These are phyloP conservation scores for Backusella sp. DNA, from an alignment of 192 early-diverging fungal species.

Conservation along the genomic window DNA sequence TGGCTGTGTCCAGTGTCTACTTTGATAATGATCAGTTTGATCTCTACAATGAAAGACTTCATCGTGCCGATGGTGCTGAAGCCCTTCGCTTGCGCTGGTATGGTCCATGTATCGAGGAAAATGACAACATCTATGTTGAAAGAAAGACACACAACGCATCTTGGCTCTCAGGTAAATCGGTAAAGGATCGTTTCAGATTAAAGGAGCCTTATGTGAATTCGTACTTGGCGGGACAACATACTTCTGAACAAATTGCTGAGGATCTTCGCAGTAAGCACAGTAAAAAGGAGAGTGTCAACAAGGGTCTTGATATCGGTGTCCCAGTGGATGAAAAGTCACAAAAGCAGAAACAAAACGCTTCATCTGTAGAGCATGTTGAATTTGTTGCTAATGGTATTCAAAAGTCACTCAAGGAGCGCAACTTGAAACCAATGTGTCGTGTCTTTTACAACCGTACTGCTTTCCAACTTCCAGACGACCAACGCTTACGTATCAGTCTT, in stretches of 20 bases:
- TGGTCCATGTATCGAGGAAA: conserved; percentile 42
- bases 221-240: conserved; percentile 75
- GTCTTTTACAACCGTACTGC: conserved; percentile 51
- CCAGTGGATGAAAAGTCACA: background rate
- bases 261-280: conserved; percentile 57
- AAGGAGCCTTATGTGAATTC: conserved; percentile 89
- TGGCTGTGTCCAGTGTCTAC: conserved; percentile 93
- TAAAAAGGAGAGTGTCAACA: background rate
- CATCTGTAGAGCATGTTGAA: conserved; percentile 44
- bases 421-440: conserved; percentile 62
- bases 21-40: conserved; percentile 92
- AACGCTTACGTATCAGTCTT: conserved; percentile 43
- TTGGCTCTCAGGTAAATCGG: conserved; percentile 35
- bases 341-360: conserved; percentile 43
- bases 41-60: conserved; percentile 84
- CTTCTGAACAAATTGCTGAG: conserved; percentile 67
- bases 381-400: conserved; percentile 79
- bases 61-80: conserved; percentile 86
- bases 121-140: conserved; percentile 31
- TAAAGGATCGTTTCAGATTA: conserved; percentile 90
- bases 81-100: conserved; percentile 96
- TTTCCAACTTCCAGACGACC: conserved; percentile 50
- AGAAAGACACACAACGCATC: conserved; percentile 42
- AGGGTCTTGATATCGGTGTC: background rate
- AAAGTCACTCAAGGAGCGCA: conserved; percentile 58